Conservation (phyloP, 805 yeast species). For the Metschnikowia amazonensis region DNA sequence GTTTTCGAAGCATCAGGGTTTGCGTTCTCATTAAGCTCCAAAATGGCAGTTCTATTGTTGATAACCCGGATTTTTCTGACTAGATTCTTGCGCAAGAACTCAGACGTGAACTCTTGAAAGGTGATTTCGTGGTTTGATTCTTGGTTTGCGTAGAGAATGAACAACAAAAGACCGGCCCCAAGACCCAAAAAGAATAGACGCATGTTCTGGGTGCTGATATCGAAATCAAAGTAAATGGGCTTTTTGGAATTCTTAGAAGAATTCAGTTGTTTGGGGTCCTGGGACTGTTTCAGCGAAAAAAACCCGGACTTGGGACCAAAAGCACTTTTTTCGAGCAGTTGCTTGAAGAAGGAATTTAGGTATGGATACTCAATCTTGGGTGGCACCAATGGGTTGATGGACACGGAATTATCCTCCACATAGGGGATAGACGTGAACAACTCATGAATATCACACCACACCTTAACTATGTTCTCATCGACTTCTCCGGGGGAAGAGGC, state of each 20-base stretch:
- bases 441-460: slow-evolving; percentile 32
- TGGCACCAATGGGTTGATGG: slow-evolving; percentile 4
- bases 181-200: slow-evolving; percentile 31
- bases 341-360: slow-evolving; percentile 1
- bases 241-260: slow-evolving; percentile 3
- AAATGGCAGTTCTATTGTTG: slow-evolving; percentile 71
- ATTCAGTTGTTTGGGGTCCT: slow-evolving; percentile 6
- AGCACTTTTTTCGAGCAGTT: not conserved
- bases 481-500: not conserved
- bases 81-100: slow-evolving; percentile 69
- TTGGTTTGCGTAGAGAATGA: slow-evolving; percentile 20
- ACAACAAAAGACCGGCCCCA: slow-evolving; percentile 26
- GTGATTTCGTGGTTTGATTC: slow-evolving; percentile 53
- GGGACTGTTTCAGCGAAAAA: slow-evolving; percentile 2
- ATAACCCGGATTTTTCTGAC: slow-evolving; percentile 74
- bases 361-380: not conserved
- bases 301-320: not conserved
- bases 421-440: slow-evolving; percentile 22
- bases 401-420: slow-evolving; percentile 15
- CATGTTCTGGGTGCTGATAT: slow-evolving; percentile 22
- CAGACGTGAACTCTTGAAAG: slow-evolving; percentile 85
- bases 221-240: slow-evolving; percentile 19
- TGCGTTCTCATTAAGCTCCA: slow-evolving; percentile 52
- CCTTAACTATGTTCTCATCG: slow-evolving; percentile 13
- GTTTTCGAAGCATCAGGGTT: slow-evolving; percentile 23